Evolutionary conservation across 1,284 basidiomycete genomes (phyloP), one percentile per base, ranked within the genome.

Genomic region (Hypsizygus ulmarius): DNA sequence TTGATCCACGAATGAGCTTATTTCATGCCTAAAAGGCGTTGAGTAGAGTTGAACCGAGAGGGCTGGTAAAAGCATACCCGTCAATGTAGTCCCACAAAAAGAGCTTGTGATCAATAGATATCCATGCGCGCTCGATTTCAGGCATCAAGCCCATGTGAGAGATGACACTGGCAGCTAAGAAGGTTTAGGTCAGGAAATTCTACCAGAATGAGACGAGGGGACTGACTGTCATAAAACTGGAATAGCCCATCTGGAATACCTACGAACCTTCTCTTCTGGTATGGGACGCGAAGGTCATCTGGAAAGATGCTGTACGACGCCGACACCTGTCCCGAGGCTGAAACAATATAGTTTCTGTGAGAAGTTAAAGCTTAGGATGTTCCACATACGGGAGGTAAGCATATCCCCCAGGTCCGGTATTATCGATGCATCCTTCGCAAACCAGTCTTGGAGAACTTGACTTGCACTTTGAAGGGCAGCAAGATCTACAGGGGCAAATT

Each of bases 41-140:
- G 15, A 36, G 19, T 28, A 46, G 39, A 56, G 27, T 47, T 21
- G 45, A 46, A 27, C 45, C 18, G 32, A 16, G 15, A 16, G 25
- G 47, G 21, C 36, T 34, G 41, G 15, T 10, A 46, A n/a, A 11
- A 40, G 75, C 83, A 53, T 60, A 93, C 87, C 91, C 91, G 61
- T 97, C 91, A 42, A 85, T 73, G 67, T 98, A 99, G 68, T 98
- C 93, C 97, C 97, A 99, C 21, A 99, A 73, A 62, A 97, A 93
- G 34, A 99, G 75, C 60, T 92, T 90, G 66, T 96, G 87, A 72
- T 97, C 93, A 53, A 98, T 88, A 8, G 92, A 87, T 58, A 98
- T 90, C 93, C 95, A 99, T 0, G 92, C 95, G 42, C 94, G 81
- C 58, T 93, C 92, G 54, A 99, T 92, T 59, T 95, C 91, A 27